These are phyloP conservation scores for Stagonosporopsis chrysanthemi DNA, from an alignment of 2,329 filamentous ascomycete species.

Conservation along the genomic window DNA sequence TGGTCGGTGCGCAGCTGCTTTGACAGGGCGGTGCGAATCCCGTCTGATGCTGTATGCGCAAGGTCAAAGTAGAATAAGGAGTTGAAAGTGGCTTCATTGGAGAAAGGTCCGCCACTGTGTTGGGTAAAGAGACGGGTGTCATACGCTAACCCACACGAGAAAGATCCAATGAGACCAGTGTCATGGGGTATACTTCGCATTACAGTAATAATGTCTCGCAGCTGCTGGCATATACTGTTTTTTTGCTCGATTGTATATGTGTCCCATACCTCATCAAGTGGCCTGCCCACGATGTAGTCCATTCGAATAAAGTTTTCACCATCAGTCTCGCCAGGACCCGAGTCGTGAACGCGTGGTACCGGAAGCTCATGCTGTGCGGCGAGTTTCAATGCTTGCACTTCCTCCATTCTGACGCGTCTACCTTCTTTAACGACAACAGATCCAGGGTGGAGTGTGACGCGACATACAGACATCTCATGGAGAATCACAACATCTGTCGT, in stretches of 20 bases:
- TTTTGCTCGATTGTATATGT: neutral
- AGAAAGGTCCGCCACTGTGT: neutral
- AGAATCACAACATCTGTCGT: constrained; percentile 1
- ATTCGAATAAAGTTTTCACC: neutral
- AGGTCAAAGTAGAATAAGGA: neutral
- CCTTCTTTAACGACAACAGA: neutral
- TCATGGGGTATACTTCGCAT: neutral
- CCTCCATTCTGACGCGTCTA: neutral
- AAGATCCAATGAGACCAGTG: neutral
- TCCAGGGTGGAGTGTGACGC: neutral
- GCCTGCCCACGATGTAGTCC: neutral
- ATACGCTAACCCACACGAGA: neutral
- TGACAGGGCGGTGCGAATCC: neutral
- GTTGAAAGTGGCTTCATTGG: constrained; percentile 1
- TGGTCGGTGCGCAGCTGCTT: neutral
- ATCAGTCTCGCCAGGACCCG: neutral
- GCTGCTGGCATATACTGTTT: neutral
- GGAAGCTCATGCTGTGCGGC: neutral
- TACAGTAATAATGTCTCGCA: neutral
- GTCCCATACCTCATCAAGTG: neutral
- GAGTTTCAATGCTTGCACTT: neutral
- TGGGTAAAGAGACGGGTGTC: neutral
- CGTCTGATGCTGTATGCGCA: neutral
- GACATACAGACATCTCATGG: constrained; percentile 1
- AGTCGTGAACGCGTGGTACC: neutral